These are phyloP conservation scores for Leucosporidium scottii DNA, from an alignment of 768 basidiomycete genomes.

Conservation along the genomic window DNA sequence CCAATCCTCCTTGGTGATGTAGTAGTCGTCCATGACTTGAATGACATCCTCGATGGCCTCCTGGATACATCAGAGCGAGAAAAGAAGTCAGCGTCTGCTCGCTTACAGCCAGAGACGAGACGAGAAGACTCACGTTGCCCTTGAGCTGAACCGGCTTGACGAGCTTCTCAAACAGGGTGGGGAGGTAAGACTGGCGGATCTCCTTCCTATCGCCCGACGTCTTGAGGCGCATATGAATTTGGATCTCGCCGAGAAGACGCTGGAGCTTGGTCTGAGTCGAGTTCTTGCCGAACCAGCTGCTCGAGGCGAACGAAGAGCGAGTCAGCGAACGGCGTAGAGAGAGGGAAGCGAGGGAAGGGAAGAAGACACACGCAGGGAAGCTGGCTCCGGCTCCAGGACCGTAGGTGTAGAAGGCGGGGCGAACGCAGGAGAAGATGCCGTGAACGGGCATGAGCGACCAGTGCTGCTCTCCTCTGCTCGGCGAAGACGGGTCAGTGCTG, in stretches of 20 bases:
- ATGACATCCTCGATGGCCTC: slow-evolving; percentile 75
- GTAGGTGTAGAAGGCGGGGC: slow-evolving; percentile 75
- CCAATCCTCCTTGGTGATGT: slow-evolving; percentile 89
- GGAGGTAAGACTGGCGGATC: slow-evolving; percentile 84
- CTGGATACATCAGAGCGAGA: slow-evolving; percentile 43
- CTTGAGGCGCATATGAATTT: slow-evolving; percentile 88
- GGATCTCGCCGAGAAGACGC: slow-evolving; percentile 77
- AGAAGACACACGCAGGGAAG: slow-evolving; percentile 22
- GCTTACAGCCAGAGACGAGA: not conserved
- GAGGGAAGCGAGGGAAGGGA: not conserved
- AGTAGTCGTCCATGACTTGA: slow-evolving; percentile 86
- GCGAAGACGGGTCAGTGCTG: too few relatives aligned
- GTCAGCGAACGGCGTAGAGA: not conserved
- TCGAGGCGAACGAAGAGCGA: slow-evolving; percentile 7
- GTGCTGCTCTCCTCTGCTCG: slow-evolving; percentile 74
- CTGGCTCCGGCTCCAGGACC: slow-evolving; percentile 47
- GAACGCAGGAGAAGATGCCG: slow-evolving; percentile 79
- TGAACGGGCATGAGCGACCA: slow-evolving; percentile 94
- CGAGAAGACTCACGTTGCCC: slow-evolving; percentile 57
- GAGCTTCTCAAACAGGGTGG: slow-evolving; percentile 73
- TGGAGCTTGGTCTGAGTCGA: slow-evolving; percentile 79
- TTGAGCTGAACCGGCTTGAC: slow-evolving; percentile 67
- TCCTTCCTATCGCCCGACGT: slow-evolving; percentile 85
- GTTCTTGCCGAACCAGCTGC: slow-evolving; percentile 94
- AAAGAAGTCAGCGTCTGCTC: slow-evolving; percentile 8